Evolutionary conservation across 306 rosid species (phyloP).

Genomic region (Cucurbita moschata): DNA sequence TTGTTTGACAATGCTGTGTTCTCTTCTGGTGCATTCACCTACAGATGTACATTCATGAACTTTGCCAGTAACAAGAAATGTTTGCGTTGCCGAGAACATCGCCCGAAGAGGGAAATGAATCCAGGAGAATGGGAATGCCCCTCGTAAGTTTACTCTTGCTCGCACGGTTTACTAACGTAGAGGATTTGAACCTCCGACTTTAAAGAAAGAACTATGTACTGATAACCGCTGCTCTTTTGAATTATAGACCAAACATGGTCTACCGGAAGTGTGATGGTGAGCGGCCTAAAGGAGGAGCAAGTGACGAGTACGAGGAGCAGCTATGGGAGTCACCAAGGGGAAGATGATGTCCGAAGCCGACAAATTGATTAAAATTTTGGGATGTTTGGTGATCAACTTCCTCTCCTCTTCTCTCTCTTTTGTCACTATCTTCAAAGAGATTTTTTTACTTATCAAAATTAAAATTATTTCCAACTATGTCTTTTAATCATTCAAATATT

Average conservation of each 20-base stretch:
- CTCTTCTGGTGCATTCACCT: slow-evolving; percentile 7
- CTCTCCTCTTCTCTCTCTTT: too few species aligned
- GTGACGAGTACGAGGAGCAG: neutral
- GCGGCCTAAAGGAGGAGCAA: neutral
- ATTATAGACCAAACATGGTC: slow-evolving; percentile 30
- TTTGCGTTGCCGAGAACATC: slow-evolving; percentile 43
- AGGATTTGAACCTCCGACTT: neutral
- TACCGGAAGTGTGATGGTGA: neutral
- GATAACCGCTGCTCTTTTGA: slow-evolving; percentile 6
- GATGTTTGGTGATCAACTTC: neutral
- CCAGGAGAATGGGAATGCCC: slow-evolving; percentile 81
- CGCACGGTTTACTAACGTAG: neutral
- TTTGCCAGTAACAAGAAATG: slow-evolving; percentile 57
- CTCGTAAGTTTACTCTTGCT: slow-evolving; percentile 29
- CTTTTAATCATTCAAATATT: too few species aligned
- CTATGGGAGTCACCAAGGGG: neutral
- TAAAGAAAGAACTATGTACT: too few species aligned
- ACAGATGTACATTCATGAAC: slow-evolving; percentile 82
- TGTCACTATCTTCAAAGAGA: too few species aligned
- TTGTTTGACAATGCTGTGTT: neutral
- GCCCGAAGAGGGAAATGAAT: slow-evolving; percentile 30
- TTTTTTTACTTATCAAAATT: too few species aligned
- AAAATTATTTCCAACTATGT: too few species aligned
- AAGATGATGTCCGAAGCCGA: neutral
- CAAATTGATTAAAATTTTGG: neutral